Evolutionary conservation across 495 filamentous ascomycete genomes (phyloP).

Genomic region (Talaromyces liani): DNA sequence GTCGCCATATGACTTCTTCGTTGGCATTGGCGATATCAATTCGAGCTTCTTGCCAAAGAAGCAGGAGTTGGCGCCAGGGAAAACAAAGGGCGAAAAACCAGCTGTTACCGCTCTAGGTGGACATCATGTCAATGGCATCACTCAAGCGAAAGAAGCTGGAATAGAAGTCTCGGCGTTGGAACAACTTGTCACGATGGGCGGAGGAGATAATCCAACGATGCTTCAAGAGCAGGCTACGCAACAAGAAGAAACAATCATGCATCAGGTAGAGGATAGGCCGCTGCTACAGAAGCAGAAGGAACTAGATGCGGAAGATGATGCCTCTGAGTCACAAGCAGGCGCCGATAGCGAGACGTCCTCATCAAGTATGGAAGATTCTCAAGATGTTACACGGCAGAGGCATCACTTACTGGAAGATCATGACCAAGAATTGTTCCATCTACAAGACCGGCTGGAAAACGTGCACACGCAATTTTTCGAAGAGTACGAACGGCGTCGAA

Average conservation of each 20-base stretch:
- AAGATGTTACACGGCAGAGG: conserved; percentile 39
- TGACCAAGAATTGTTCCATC: conserved; percentile 66
- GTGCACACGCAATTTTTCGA: conserved; percentile 78
- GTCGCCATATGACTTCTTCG: conserved; percentile 91
- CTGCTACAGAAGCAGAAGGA: conserved; percentile 81
- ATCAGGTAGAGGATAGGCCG: conserved; percentile 82
- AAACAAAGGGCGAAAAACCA: conserved; percentile 16
- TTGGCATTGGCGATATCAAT: conserved; percentile 98
- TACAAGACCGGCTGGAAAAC: conserved; percentile 63
- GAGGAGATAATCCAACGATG: conserved; percentile 60
- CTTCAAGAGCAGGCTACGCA: conserved; percentile 69
- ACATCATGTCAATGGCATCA: conserved; percentile 30
- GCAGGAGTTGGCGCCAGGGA: conserved; percentile 52
- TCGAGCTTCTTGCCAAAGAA: conserved; percentile 92
- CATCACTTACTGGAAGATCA: conserved; percentile 83
- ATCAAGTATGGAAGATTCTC: conserved; percentile 32
- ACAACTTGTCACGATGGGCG: conserved; percentile 70
- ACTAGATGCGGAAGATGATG: conserved; percentile 75
- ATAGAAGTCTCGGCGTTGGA: conserved; percentile 54
- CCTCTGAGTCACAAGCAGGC: conserved; percentile 38
- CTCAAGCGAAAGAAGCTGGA: conserved; percentile 19
- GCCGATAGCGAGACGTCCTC: conserved; percentile 39
- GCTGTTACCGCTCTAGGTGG: conserved; percentile 18
- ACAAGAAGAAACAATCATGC: conserved; percentile 76
- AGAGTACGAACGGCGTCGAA: conserved; percentile 57